These are phyloP conservation scores for Ramalina peruviana DNA, from an alignment of 495 filamentous ascomycete species.

Conservation along the genomic window DNA sequence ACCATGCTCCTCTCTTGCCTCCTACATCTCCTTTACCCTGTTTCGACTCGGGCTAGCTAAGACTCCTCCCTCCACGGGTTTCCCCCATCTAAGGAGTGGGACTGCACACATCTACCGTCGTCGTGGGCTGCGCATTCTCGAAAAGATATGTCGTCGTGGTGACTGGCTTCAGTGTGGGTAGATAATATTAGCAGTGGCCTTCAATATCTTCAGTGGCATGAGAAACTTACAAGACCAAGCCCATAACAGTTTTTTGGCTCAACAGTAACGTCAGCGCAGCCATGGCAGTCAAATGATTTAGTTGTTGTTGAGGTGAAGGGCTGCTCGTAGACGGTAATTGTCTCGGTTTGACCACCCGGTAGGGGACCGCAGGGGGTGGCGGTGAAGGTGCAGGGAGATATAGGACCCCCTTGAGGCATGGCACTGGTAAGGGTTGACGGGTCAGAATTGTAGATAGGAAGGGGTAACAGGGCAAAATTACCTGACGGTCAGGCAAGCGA, in stretches of 20 bases:
- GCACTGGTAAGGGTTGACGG: background rate
- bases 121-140: background rate
- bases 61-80: too few relatives aligned
- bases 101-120: slow-evolving; percentile 3
- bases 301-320: background rate
- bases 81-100: background rate
- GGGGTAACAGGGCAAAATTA: background rate
- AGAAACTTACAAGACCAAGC: background rate
- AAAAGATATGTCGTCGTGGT: background rate
- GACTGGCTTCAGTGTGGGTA: background rate
- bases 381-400: slow-evolving; percentile 3
- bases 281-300: background rate
- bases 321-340: slow-evolving; percentile 2
- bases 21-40: too few relatives aligned
- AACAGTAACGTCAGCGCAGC: background rate
- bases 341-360: background rate
- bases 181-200: background rate
- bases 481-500: background rate
- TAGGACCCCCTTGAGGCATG: background rate
- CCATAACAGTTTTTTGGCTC: background rate
- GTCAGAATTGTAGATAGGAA: background rate
- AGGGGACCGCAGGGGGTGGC: background rate
- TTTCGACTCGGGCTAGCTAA: too few relatives aligned
- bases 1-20: too few relatives aligned
- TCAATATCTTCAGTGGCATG: background rate